A percentile compares a stretch with the other conserved stretches of the same genome.
Evolutionary conservation across 2,329 filamentous ascomycete species (phyloP).

Genomic region (Exophiala xenobiotica): DNA sequence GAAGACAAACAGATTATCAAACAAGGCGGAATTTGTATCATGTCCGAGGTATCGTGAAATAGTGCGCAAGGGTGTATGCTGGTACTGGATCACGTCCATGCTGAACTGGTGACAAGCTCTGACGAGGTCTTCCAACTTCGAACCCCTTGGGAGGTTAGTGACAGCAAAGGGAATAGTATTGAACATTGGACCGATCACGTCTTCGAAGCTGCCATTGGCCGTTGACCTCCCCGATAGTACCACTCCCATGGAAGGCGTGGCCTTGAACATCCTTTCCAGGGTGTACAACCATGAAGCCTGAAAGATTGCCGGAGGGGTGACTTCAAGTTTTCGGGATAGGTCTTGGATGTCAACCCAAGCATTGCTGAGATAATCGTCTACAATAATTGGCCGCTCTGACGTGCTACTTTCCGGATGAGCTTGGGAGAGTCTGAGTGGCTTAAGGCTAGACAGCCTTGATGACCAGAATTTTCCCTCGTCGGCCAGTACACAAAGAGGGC

Average conservation of each 20-base stretch:
- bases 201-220: slow-evolving; percentile 63
- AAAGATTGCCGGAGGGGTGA: slow-evolving; percentile 76
- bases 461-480: slow-evolving; percentile 67
- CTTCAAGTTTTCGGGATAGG: slow-evolving; percentile 59
- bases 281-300: slow-evolving; percentile 72
- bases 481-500: slow-evolving; percentile 59
- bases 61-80: slow-evolving; percentile 74
- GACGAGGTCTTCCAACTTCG: slow-evolving; percentile 62
- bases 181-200: slow-evolving; percentile 78
- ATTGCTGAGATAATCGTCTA: slow-evolving; percentile 36
- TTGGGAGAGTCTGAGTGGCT: slow-evolving; percentile 6
- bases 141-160: slow-evolving; percentile 38
- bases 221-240: slow-evolving; percentile 77
- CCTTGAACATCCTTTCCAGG: slow-evolving; percentile 53
- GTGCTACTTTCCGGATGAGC: background rate
- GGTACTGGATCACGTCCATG: slow-evolving; percentile 65
- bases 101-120: slow-evolving; percentile 69
- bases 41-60: slow-evolving; percentile 75
- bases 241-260: slow-evolving; percentile 63
- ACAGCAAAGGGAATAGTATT: slow-evolving; percentile 79
- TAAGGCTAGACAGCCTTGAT: slow-evolving; percentile 30
- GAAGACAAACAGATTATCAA: slow-evolving; percentile 82
- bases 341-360: slow-evolving; percentile 55
- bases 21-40: slow-evolving; percentile 59
- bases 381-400: background rate